A percentile compares a stretch with the other conserved stretches of the same genome.
phyloP scores from a whole-genome alignment of 2,329 filamentous ascomycete species.

The Colletotrichum cuscutae region DNA sequence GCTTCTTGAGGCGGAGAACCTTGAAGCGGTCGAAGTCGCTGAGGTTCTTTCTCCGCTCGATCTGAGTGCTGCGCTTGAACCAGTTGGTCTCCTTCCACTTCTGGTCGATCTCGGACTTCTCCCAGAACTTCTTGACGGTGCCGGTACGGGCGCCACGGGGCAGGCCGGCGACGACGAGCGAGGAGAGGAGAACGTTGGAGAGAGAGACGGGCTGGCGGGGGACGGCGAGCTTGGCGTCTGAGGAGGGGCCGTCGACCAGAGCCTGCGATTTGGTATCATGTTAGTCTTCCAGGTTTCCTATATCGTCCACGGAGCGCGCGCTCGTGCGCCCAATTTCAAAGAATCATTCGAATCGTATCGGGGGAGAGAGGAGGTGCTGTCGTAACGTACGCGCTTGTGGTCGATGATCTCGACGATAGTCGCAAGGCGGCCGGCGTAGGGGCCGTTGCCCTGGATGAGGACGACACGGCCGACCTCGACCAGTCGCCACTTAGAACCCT shows the following conservation, averaged over 20 bases:
- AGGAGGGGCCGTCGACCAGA: constrained; percentile 93
- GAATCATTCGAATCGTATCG: background rate
- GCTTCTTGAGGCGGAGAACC: constrained; percentile 99
- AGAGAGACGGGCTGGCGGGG: constrained; percentile 89
- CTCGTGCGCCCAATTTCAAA: background rate
- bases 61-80: constrained; percentile 92
- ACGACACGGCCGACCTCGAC: constrained; percentile 99
- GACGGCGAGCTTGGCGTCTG: constrained; percentile 81
- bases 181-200: constrained; percentile 86
- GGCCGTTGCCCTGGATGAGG: constrained; percentile 84
- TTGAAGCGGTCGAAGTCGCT: constrained; percentile 99
- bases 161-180: constrained; percentile 86
- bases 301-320: background rate
- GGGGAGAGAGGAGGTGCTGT: constrained; percentile 14
- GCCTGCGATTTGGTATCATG: constrained; percentile 66
- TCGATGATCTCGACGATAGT: constrained; percentile 99
- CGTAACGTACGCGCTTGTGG: constrained; percentile 95
- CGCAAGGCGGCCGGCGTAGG: constrained; percentile 86
- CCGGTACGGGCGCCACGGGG: constrained; percentile 86
- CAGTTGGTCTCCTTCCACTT: constrained; percentile 94
- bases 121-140: constrained; percentile 88
- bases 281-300: background rate
- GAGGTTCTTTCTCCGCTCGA: constrained; percentile 86
- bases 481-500: constrained; percentile 88
- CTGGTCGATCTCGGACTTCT: constrained; percentile 88